Evolutionary conservation across 805 yeast species (phyloP).

Genomic region (Komagataella pseudopastoris): DNA sequence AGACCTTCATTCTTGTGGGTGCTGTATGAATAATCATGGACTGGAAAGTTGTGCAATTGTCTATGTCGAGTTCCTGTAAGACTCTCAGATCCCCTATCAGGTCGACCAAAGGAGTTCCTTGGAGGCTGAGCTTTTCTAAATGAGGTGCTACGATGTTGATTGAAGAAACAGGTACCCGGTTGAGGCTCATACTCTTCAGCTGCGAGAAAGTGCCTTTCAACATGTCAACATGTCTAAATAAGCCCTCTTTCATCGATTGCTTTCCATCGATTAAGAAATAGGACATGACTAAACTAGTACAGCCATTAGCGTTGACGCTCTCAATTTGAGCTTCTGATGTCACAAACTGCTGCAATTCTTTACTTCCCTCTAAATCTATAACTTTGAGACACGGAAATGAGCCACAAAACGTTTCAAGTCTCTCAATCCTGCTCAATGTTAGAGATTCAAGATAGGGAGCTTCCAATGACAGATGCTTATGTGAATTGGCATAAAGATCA

Average conservation of each 20-base stretch:
- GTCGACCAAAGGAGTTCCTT: neutral
- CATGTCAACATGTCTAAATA: neutral
- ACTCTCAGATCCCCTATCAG: neutral
- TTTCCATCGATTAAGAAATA: neutral
- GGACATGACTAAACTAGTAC: neutral
- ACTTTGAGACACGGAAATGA: neutral
- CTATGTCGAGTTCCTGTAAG: neutral
- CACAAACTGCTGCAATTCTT: neutral
- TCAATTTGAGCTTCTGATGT: neutral
- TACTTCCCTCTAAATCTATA: neutral
- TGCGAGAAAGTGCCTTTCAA: neutral
- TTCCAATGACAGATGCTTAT: neutral
- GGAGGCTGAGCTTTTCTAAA: neutral
- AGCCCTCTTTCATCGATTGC: neutral
- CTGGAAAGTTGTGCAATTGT: neutral
- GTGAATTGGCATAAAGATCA: neutral
- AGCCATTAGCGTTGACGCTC: neutral
- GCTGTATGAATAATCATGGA: neutral
- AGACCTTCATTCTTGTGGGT: neutral
- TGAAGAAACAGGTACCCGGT: neutral
- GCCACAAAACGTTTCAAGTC: neutral
- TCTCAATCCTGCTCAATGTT: neutral
- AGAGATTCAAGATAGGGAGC: neutral
- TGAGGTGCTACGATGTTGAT: neutral
- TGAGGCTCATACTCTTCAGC: neutral